Percentiles rank a stretch among this genome's conserved stretches.
phyloP scores from a whole-genome alignment of 768 basidiomycete species.

The Termitomyces sp. region DNA sequence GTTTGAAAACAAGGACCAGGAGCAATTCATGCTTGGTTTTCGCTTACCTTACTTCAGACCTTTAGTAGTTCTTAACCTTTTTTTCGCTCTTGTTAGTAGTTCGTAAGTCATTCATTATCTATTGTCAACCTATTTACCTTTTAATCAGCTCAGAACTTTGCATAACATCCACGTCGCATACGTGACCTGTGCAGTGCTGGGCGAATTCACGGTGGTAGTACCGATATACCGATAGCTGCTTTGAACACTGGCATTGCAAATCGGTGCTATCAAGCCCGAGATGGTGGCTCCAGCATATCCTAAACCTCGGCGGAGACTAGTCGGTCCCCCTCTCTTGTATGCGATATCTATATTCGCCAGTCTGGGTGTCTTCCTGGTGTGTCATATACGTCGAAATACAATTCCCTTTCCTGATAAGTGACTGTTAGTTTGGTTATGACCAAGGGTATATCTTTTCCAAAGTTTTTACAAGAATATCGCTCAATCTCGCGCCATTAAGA shows the following conservation, averaged over 20 bases:
- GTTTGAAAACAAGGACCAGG: background rate
- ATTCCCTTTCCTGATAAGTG: constrained; percentile 7
- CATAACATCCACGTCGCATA: background rate
- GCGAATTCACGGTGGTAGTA: background rate
- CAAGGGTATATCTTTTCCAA: constrained; percentile 51
- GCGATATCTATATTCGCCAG: constrained; percentile 73
- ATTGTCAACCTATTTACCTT: background rate
- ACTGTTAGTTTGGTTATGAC: constrained; percentile 66
- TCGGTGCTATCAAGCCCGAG: background rate
- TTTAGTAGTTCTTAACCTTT: background rate
- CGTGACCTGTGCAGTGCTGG: background rate
- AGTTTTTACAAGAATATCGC: background rate
- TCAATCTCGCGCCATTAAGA: constrained; percentile 28
- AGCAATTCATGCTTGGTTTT: background rate
- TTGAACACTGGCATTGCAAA: background rate
- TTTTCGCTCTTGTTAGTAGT: background rate
- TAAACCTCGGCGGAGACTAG: constrained; percentile 46
- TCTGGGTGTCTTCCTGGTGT: constrained; percentile 72
- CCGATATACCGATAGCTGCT: background rate
- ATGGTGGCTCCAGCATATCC: constrained; percentile 26
- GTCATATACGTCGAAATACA: constrained; percentile 22
- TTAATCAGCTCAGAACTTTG: background rate
- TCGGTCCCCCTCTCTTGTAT: constrained; percentile 68
- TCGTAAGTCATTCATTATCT: background rate
- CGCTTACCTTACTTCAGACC: background rate